These are phyloP conservation scores for Xerocomus nothofagi DNA, from an alignment of 1,284 basidiomycete genomes.

Conservation along the genomic window DNA sequence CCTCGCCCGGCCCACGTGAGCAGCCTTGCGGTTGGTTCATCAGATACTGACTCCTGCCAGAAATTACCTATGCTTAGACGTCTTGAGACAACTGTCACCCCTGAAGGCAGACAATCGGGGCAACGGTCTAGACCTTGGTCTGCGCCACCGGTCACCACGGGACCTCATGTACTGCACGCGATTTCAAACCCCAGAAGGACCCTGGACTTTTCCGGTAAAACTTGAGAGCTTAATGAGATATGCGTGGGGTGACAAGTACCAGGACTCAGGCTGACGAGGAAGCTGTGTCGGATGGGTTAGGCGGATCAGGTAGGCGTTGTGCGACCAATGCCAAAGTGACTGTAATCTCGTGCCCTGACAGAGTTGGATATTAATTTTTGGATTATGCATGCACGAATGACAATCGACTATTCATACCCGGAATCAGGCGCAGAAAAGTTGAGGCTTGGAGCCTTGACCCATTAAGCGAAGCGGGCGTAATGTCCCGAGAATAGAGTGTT, in stretches of 20 bases:
- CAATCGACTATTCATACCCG: constrained; percentile 24
- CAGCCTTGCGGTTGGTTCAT: constrained; percentile 10
- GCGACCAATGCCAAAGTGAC: constrained; percentile 2
- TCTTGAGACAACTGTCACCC: constrained; percentile 49
- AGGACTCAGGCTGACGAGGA: neutral
- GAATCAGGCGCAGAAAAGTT: constrained; percentile 20
- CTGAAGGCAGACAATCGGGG: constrained; percentile 40
- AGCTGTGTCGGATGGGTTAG: constrained; percentile 6
- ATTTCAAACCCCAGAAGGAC: constrained; percentile 20
- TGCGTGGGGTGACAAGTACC: constrained; percentile 9
- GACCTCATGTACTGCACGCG: constrained; percentile 16
- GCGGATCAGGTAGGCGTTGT: constrained; percentile 16
- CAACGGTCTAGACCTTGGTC: constrained; percentile 23
- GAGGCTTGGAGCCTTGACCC: neutral
- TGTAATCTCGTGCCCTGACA: constrained; percentile 8
- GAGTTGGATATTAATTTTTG: constrained; percentile 27
- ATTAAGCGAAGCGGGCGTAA: constrained; percentile 6
- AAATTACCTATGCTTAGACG: constrained; percentile 38
- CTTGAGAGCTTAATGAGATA: constrained; percentile 10
- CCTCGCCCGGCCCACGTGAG: constrained; percentile 25
- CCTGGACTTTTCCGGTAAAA: constrained; percentile 7
- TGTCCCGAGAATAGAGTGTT: constrained; percentile 1
- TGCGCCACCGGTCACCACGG: constrained; percentile 23
- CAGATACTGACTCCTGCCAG: constrained; percentile 26
- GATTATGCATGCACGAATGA: constrained; percentile 14